Base-by-base conservation (phyloP, 2,329 filamentous ascomycete species). In the Trichoderma breve region DNA sequence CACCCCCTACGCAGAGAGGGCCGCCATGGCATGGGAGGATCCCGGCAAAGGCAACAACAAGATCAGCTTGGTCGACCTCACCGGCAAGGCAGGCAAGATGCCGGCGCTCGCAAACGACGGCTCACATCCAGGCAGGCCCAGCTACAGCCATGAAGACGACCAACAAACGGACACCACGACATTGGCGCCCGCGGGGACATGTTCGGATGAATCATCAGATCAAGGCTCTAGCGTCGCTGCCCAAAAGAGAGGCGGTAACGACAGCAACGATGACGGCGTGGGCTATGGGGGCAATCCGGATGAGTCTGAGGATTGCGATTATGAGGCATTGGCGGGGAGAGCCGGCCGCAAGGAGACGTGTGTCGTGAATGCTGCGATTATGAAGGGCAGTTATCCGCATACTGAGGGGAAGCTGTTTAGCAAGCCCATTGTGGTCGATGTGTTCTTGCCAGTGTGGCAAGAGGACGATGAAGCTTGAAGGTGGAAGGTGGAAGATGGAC, bases 391-490 rank as follows among this genome's bases (percentile, higher is more conserved):
- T 73, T 91, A 89, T 81, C 91, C 91, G 64, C 89, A 92, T 74
- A 76, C 76, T 1, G 86, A 84, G 2, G 89, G 89, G 18, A 92
- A 90, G 79, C 85, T 81, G 73, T 90, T 92, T 81, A 90, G 95
- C 80, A 93, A 94, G 78, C 91, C 93, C 24, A 91, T 97, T 75
- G 91, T 97, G n/a, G 90, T 97, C 14, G 93, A 97, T 78, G 78
- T 97, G 34, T 89, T 94, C 74, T 82, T 96, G 73, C 91, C 91
- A 0, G 83, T 90, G 7, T 81, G 79, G 78, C 73, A 75, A 32
- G 73, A 72, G 32, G 51, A 63, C 6, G 57, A 71, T 57, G 55
- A 32, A 47, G 53, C 36, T 60, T 60, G 26, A 60, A 57, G 61
- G 21, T 24, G 14, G 6, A 55, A 6, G 3, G 26, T 34, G 61